These are phyloP conservation scores for Camelina laxa DNA, from an alignment of 345 rosid genomes.

Conservation along the genomic window DNA sequence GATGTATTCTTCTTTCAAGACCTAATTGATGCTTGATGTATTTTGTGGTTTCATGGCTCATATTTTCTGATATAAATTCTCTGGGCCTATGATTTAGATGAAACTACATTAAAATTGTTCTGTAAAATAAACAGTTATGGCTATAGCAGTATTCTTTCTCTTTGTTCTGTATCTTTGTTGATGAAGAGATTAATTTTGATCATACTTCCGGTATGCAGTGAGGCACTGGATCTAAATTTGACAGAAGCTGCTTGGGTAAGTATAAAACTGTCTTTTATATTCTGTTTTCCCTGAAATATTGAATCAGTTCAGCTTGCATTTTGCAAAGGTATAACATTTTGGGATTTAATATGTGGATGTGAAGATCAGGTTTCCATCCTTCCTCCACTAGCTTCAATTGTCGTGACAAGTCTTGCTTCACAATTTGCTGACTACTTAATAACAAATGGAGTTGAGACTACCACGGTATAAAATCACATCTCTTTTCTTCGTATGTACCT, in stretches of 20 bases:
- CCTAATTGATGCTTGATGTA: conserved; percentile 6
- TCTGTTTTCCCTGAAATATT: not conserved
- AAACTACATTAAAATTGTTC: conserved; percentile 11
- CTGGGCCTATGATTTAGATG: not conserved
- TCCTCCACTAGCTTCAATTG: conserved; percentile 89
- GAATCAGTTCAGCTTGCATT: conserved; percentile 7
- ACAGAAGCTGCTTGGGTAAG: conserved; percentile 98
- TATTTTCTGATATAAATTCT: conserved; percentile 19
- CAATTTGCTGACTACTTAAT: conserved; percentile 88
- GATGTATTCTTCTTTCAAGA: conserved; percentile 11
- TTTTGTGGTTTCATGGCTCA: conserved; percentile 31
- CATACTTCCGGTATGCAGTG: conserved; percentile 56
- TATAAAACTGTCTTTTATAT: conserved; percentile 21
- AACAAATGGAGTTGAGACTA: conserved; percentile 77
- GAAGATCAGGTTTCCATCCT: conserved; percentile 92
- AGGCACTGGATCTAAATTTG: conserved; percentile 81
- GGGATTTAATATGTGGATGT: conserved; percentile 29
- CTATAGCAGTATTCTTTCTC: conserved; percentile 16
- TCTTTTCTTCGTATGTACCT: conserved; percentile 20
- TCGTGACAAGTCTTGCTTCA: conserved; percentile 77
- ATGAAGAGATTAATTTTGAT: conserved; percentile 27
- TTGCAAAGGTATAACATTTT: conserved; percentile 29
- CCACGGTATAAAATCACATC: conserved; percentile 57
- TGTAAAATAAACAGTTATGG: not conserved
- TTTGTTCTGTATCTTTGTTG: conserved; percentile 9